Evolutionary conservation across 1,284 basidiomycete species (phyloP).

Genomic region (Chiua sp.): DNA sequence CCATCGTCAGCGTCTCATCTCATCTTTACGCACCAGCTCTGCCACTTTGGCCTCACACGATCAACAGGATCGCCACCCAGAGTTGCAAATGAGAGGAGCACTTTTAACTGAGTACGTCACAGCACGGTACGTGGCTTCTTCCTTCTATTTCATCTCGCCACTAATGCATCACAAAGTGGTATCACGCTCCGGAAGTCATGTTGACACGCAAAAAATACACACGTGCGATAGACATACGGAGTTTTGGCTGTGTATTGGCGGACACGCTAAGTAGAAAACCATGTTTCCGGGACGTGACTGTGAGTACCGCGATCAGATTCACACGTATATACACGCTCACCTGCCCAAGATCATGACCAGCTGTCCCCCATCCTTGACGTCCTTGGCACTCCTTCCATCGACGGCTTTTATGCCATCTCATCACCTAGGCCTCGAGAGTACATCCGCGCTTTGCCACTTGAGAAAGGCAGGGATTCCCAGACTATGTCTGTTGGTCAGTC

Average conservation of each 20-base stretch:
- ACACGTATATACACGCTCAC: conserved; percentile 2
- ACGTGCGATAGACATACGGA: conserved; percentile 93
- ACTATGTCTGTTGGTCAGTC: conserved; percentile 70
- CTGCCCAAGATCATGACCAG: conserved; percentile 78
- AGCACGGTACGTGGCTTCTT: conserved; percentile 59
- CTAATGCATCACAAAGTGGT: conserved; percentile 67
- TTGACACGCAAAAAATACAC: conserved; percentile 95
- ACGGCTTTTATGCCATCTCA: conserved; percentile 93
- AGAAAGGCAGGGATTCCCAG: conserved; percentile 82
- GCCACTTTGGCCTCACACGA: conserved; percentile 93
- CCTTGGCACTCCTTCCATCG: conserved; percentile 87
- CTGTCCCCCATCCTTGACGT: conserved; percentile 88
- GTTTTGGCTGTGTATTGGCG: conserved; percentile 91
- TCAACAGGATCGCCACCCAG: conserved; percentile 83
- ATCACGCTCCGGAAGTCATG: conserved; percentile 95
- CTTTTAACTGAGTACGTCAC: conserved; percentile 96
- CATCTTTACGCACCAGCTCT: conserved; percentile 56
- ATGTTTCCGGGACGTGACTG: conserved; percentile 91
- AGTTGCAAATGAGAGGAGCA: conserved; percentile 81
- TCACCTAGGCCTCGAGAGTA: conserved; percentile 89
- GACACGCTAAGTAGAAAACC: conserved; percentile 92
- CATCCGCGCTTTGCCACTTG: conserved; percentile 91
- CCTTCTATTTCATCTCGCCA: neutral
- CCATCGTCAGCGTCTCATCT: conserved; percentile 10
- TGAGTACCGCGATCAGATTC: conserved; percentile 35